Percentiles rank a stretch among this genome's conserved stretches.
These are phyloP conservation scores for Syzygium syzygioides DNA, from an alignment of 441 rosid species.

Conservation along the genomic window DNA sequence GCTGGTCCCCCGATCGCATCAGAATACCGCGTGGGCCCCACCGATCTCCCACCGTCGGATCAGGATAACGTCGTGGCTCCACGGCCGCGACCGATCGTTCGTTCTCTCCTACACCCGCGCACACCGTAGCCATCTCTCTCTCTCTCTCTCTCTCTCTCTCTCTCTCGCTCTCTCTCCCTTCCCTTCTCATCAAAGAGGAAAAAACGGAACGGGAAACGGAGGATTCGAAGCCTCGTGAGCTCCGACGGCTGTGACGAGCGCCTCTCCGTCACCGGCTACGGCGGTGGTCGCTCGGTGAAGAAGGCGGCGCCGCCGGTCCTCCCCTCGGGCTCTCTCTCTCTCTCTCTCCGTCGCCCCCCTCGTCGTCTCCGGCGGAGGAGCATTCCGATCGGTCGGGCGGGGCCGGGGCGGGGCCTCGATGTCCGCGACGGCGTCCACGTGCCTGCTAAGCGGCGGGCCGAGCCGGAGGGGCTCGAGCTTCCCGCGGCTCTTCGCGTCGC, in stretches of 20 bases:
- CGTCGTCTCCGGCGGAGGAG: not conserved
- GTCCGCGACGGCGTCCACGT: slow-evolving; percentile 59
- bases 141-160: too few species aligned
- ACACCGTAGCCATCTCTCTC: not conserved
- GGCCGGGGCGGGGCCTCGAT: slow-evolving; percentile 1
- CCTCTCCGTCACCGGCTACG: not conserved
- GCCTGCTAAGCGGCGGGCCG: slow-evolving; percentile 33
- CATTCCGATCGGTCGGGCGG: not conserved
- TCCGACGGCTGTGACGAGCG: not conserved
- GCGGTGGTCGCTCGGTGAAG: not conserved
- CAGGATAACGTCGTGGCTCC: not conserved
- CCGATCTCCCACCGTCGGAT: not conserved
- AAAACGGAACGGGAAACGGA: not conserved
- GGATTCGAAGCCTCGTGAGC: not conserved
- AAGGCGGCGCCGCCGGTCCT: not conserved
- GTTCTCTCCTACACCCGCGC: not conserved
- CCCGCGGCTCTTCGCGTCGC: slow-evolving; percentile 21
- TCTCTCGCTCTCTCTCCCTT: not conserved
- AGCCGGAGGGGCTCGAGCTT: slow-evolving; percentile 4
- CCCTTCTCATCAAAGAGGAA: not conserved
- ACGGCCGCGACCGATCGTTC: not conserved
- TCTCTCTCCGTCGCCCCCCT: too few species aligned
- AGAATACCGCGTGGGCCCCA: not conserved
- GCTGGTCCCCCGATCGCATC: not conserved
- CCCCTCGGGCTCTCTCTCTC: not conserved